Evolutionary conservation across 352 stramenopile species (phyloP), one percentile per base, ranked within the genome.

Genomic region (Pythium aristosporum): DNA sequence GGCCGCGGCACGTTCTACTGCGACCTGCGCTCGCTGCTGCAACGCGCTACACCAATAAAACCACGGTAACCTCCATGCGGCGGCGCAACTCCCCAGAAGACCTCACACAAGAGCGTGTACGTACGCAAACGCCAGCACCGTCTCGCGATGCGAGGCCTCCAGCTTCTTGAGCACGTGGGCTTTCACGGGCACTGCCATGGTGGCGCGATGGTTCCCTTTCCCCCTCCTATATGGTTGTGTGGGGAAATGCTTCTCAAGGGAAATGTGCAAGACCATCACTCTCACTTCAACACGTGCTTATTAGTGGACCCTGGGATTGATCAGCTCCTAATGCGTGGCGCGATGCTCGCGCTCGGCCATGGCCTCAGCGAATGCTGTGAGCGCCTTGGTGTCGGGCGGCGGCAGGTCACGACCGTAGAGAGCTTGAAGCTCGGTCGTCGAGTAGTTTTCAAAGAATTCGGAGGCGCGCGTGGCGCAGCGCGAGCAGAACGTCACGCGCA

Each of bases 391-490:
- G 48, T 91, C 76, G 2, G 79, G 80, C 5, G 77, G 64, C 3
- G 82, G 80, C 23, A 91, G 68, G 12, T 88, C 79, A 2, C 55
- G 75, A 1, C 79, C 71, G 59, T 92, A 92, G 23, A 88, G 64
- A 20, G 68, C 61, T 28, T 80, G 68, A 37, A 92, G 69, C 65
- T 92, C 82, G 0, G 69, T 8, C 13, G 63, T 65, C 8, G 80
- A 75, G 67, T 84, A 86, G 5, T 77, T 77, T 6, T 65, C 73
- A 50, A 90, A 90, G 70, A 86, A 92, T 59, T 89, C 82, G 67
- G 69, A 75, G 18, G 80, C 72, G 23, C 76, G 79, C 21, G 68
- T 63, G 3, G 73, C 65, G 61, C 82, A 92, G 3, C 66, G 41
- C 16, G 51, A 12, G 30, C 82, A 92, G 73, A 89, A 90, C 5